These are phyloP conservation scores for Prunus mume DNA, from an alignment of 306 rosid species.

Conservation along the genomic window DNA sequence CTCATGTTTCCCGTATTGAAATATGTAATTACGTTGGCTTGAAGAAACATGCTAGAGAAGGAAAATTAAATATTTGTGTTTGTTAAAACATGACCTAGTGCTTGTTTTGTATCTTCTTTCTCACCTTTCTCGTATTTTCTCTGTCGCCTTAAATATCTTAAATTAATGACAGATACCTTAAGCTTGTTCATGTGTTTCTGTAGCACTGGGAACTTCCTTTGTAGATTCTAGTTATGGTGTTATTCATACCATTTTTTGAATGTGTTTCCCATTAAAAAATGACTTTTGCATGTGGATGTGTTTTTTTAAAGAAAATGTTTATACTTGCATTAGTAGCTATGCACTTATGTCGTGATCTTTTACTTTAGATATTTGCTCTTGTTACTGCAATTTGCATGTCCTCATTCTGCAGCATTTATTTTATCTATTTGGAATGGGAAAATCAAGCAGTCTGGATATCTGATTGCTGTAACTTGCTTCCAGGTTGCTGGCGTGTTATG, in stretches of 20 bases:
- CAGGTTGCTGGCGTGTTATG: constrained; percentile 78
- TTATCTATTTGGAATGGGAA: background rate
- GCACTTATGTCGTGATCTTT: background rate
- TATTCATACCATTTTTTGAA: background rate
- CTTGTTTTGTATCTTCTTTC: background rate
- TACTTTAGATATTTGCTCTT: background rate
- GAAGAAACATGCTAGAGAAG: background rate
- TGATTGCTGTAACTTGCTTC: constrained; percentile 15
- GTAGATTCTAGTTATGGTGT: background rate
- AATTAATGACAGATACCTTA: background rate
- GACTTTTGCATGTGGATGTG: background rate
- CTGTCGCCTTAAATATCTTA: background rate
- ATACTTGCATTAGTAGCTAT: background rate
- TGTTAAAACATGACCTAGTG: background rate
- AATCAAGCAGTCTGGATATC: constrained; percentile 8
- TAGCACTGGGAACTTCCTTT: background rate
- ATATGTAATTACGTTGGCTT: background rate
- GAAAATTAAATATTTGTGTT: background rate
- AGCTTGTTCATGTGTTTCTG: background rate
- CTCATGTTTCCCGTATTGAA: background rate
- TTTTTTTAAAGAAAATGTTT: background rate
- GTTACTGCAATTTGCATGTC: background rate
- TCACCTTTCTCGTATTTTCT: background rate
- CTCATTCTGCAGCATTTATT: background rate
- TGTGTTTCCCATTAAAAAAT: background rate